Evolutionary conservation across 2,329 filamentous ascomycete genomes (phyloP).

Genomic region (Exserohilum rostratum): DNA sequence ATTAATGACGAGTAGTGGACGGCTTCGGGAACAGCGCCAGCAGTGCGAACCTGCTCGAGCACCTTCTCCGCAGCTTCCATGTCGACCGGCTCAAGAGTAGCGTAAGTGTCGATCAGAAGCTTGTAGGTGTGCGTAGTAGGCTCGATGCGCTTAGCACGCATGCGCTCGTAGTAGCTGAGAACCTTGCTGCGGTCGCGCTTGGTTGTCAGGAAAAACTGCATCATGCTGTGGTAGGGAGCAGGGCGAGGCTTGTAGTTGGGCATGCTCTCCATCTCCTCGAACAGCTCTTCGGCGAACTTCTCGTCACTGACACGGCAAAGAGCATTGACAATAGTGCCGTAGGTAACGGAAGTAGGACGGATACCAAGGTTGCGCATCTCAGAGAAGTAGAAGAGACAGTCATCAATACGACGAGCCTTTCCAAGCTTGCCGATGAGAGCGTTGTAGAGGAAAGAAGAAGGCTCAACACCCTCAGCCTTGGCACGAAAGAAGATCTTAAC

Average conservation of each 20-base stretch:
- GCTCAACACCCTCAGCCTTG: conserved; percentile 90
- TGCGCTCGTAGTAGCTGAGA: conserved; percentile 90
- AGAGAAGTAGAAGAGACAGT: conserved; percentile 96
- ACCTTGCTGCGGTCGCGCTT: conserved; percentile 97
- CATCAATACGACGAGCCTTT: conserved; percentile 96
- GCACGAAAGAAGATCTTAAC: conserved; percentile 97
- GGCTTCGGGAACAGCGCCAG: conserved; percentile 80
- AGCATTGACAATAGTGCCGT: conserved; percentile 97
- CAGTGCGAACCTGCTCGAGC: conserved; percentile 75
- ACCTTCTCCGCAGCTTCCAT: conserved; percentile 87
- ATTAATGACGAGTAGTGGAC: conserved; percentile 96
- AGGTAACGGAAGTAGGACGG: conserved; percentile 95
- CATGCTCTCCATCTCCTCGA: conserved; percentile 99
- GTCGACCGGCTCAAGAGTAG: conserved; percentile 88
- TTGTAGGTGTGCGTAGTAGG: conserved; percentile 98
- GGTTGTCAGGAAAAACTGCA: conserved; percentile 98
- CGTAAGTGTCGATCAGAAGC: conserved; percentile 92
- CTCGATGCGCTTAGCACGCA: conserved; percentile 83
- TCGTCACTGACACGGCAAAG: conserved; percentile 96
- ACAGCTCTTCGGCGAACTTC: conserved; percentile 95
- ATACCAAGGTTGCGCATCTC: conserved; percentile 95
- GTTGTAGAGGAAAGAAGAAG: conserved; percentile 97
- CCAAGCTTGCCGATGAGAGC: conserved; percentile 97
- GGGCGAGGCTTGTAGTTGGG: conserved; percentile 98
- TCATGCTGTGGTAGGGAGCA: conserved; percentile 98